Base-by-base conservation (phyloP, 2,329 filamentous ascomycete genomes). In the Aspergillus candidus region DNA sequence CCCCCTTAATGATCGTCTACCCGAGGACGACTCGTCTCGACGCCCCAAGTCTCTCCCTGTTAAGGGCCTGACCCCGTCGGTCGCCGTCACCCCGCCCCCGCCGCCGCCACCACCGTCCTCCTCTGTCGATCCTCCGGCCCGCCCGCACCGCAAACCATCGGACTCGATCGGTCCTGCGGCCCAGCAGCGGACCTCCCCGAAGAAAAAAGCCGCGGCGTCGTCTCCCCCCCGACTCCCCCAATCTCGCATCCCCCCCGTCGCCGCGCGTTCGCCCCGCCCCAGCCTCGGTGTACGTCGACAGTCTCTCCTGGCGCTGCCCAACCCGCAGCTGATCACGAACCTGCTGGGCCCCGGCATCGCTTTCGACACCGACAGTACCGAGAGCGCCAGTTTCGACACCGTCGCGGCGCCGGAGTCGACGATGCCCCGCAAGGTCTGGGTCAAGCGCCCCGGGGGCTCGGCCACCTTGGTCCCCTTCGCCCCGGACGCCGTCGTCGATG, bases 401-500 rank as follows among this genome's bases (percentile, higher is more conserved):
- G 43, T 51, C 43, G 22, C 22, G 48, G 51, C 41, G 36, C 53
- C 47, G 64, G 63, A 41, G 6, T 27, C 22, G 22, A 70, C 68
- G 66, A 55, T 66, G 45, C 57, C 59, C 41, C 67, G 88, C 63
- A 96, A 94, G 75, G 83, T 97, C 57, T 98, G 93, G 93, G 91
- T 97, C 62, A 93, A 86, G 73, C 79, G 91, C 58, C 86, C 86
- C 14, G 79, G 84, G 52, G 86, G 83, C 47, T 96, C 91, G 44
- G 82, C 91, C 32, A 98, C 93, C 11, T 75, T 93, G 58, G 84
- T 98, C 43, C 82, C 84, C 48, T 86, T 94, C 57, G 77, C 81
- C 55, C 86, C 94, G 59, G 88, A 94, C 58, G 89, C 95, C 61
- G 72, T 97, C 56, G 90, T 97, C 45, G 93, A 98, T 66, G 91